Evolutionary conservation across 225 moss, liverwort and hornwort genomes (phyloP).

Genomic region (Physcomitrellopsis africana): DNA sequence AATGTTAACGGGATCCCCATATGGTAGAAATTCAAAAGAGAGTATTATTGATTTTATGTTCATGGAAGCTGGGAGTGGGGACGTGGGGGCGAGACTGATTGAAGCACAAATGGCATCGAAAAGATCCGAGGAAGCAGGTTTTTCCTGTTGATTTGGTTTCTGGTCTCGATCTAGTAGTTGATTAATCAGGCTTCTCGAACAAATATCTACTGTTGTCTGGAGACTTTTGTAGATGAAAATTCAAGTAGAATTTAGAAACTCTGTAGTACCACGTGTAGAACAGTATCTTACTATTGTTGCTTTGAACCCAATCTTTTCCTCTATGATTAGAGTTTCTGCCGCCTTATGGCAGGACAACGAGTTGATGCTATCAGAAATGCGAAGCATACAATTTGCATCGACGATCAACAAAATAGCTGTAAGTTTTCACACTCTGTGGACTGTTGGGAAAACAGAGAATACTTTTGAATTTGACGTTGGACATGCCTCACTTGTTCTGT

Average conservation of each 20-base stretch:
- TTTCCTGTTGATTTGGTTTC: neutral
- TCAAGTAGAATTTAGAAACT: conserved; percentile 13
- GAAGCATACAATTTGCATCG: conserved; percentile 35
- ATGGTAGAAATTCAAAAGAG: conserved; percentile 36
- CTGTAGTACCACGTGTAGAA: neutral
- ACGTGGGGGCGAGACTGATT: conserved; percentile 50
- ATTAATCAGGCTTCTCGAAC: neutral
- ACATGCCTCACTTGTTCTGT: neutral
- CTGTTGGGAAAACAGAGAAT: neutral
- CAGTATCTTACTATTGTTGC: too few relatives aligned
- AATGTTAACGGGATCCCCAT: conserved; percentile 36
- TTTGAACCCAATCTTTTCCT: neutral
- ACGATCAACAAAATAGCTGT: conserved; percentile 40
- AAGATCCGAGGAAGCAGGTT: conserved; percentile 71
- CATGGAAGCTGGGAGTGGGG: conserved; percentile 34
- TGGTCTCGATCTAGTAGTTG: neutral
- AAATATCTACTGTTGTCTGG: neutral
- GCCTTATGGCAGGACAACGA: conserved; percentile 40
- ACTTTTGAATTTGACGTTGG: neutral
- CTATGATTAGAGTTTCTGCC: conserved; percentile 1
- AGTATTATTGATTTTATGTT: conserved; percentile 37
- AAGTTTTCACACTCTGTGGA: conserved; percentile 22
- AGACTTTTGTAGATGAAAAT: conserved; percentile 6
- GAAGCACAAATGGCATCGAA: conserved; percentile 56
- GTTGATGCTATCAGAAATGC: conserved; percentile 42